Evolutionary conservation across 2,329 filamentous ascomycete species (phyloP).

Genomic region (Neonectria magnoliae): DNA sequence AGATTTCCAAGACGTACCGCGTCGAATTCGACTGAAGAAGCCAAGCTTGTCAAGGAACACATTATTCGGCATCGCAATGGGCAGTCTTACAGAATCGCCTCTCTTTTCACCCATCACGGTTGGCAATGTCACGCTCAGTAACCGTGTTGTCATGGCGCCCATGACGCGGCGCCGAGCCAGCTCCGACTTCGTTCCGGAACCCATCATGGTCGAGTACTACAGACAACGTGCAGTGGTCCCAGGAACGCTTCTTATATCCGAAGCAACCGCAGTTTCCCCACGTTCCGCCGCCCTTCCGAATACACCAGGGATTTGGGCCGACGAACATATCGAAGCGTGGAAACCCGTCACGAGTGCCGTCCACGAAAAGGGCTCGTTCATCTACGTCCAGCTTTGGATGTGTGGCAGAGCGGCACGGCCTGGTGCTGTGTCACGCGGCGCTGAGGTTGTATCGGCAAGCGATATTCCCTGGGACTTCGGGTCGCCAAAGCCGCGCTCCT

Average conservation of each 20-base stretch:
- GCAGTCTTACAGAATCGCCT: too few species aligned
- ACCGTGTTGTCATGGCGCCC: neutral
- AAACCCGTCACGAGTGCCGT: slow-evolving; percentile 5
- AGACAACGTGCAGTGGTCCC: slow-evolving; percentile 23
- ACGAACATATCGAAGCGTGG: slow-evolving; percentile 19
- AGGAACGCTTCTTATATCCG: slow-evolving; percentile 26
- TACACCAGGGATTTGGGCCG: slow-evolving; percentile 10
- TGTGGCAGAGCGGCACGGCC: slow-evolving; percentile 21
- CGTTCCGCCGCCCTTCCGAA: slow-evolving; percentile 16
- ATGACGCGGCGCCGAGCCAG: neutral
- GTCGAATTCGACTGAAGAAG: too few species aligned
- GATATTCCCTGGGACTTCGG: neutral
- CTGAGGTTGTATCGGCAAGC: neutral
- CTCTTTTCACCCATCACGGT: too few species aligned
- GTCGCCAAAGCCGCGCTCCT: neutral
- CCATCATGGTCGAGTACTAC: slow-evolving; percentile 28
- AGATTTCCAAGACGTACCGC: too few species aligned
- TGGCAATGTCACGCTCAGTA: too few species aligned
- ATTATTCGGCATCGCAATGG: too few species aligned
- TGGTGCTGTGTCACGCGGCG: neutral
- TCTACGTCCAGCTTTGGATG: slow-evolving; percentile 29
- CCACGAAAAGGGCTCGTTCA: slow-evolving; percentile 16
- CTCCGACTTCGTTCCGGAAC: slow-evolving; percentile 14
- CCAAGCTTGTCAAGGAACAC: too few species aligned
- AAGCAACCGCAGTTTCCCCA: slow-evolving; percentile 23